Evolutionary conservation across 495 filamentous ascomycete species (phyloP).

Genomic region (Glarea lozoyensis): DNA sequence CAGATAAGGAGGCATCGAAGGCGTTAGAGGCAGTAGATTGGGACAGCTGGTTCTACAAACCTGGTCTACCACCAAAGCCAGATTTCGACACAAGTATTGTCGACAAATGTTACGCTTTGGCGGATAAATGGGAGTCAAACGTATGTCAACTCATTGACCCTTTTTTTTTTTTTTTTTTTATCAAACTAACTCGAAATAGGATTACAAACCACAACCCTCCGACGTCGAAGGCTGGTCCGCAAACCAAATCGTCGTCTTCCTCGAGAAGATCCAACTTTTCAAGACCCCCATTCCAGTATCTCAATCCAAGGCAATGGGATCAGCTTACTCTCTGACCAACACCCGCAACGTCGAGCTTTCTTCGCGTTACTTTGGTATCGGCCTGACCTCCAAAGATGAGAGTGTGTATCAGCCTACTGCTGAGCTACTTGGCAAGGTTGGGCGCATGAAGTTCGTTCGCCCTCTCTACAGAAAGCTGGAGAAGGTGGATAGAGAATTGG

Average conservation of each 20-base stretch:
- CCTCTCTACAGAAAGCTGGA: slow-evolving; percentile 70
- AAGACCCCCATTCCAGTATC: slow-evolving; percentile 48
- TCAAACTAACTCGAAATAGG: slow-evolving; percentile 17
- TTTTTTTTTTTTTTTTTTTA: slow-evolving; percentile 2
- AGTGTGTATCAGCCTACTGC: slow-evolving; percentile 58
- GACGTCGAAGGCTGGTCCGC: slow-evolving; percentile 69
- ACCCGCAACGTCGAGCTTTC: slow-evolving; percentile 81
- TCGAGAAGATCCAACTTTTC: slow-evolving; percentile 65
- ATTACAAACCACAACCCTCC: slow-evolving; percentile 54
- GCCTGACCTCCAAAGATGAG: slow-evolving; percentile 61
- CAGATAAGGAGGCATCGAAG: slow-evolving; percentile 56
- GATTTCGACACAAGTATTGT: slow-evolving; percentile 82
- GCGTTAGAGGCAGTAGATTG: slow-evolving; percentile 68
- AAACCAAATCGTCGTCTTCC: slow-evolving; percentile 84
- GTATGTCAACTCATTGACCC: slow-evolving; percentile 3
- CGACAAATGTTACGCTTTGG: slow-evolving; percentile 74
- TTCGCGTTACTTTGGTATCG: slow-evolving; percentile 66
- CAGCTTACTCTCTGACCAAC: slow-evolving; percentile 56
- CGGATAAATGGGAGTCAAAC: slow-evolving; percentile 62
- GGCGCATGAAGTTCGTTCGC: slow-evolving; percentile 94
- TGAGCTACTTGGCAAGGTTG: slow-evolving; percentile 69
- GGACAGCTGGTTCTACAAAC: slow-evolving; percentile 77
- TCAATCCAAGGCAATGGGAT: slow-evolving; percentile 58
- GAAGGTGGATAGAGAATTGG: slow-evolving; percentile 61
- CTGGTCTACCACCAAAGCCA: slow-evolving; percentile 83